A percentile compares a stretch with the other conserved stretches of the same genome.
Evolutionary conservation across 169 alveolate species (phyloP).

Genomic region (Plasmodium berghei): DNA sequence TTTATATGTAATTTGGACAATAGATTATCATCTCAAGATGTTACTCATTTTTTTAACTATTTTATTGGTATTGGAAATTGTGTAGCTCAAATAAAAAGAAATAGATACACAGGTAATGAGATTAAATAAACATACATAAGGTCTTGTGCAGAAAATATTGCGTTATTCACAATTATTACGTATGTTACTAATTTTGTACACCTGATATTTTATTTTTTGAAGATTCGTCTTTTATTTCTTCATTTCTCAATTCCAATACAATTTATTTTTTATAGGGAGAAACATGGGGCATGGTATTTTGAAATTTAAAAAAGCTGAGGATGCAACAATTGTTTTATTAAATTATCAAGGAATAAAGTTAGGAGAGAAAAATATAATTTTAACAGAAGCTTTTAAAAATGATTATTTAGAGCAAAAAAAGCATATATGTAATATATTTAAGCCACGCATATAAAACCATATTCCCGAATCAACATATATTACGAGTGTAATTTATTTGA

Average conservation of each 20-base stretch:
- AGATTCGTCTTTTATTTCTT: neutral
- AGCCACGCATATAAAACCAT: neutral
- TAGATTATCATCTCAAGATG: slow-evolving; percentile 58
- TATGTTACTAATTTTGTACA: neutral
- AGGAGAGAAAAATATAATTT: slow-evolving; percentile 80
- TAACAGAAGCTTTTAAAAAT: slow-evolving; percentile 78
- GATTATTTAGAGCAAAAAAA: slow-evolving; percentile 68
- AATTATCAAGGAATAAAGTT: slow-evolving; percentile 82
- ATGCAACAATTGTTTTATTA: slow-evolving; percentile 82
- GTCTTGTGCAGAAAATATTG: no score
- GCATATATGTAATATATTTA: slow-evolving; percentile 49
- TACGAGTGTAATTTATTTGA: no score
- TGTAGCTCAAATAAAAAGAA: slow-evolving; percentile 38
- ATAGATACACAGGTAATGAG: slow-evolving; percentile 43
- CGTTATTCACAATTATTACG: neutral
- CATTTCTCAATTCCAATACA: neutral
- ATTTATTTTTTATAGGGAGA: slow-evolving; percentile 75
- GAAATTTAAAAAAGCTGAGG: slow-evolving; percentile 82
- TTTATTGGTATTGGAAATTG: slow-evolving; percentile 52
- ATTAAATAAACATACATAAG: neutral
- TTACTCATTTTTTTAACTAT: slow-evolving; percentile 68
- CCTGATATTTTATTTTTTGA: neutral
- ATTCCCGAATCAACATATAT: no score
- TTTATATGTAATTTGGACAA: slow-evolving; percentile 65
- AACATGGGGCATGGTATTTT: slow-evolving; percentile 84